Evolutionary conservation across 2,329 filamentous ascomycete species (phyloP), one percentile per base, ranked within the genome.

Genomic region (Cryphonectria nitschkei): DNA sequence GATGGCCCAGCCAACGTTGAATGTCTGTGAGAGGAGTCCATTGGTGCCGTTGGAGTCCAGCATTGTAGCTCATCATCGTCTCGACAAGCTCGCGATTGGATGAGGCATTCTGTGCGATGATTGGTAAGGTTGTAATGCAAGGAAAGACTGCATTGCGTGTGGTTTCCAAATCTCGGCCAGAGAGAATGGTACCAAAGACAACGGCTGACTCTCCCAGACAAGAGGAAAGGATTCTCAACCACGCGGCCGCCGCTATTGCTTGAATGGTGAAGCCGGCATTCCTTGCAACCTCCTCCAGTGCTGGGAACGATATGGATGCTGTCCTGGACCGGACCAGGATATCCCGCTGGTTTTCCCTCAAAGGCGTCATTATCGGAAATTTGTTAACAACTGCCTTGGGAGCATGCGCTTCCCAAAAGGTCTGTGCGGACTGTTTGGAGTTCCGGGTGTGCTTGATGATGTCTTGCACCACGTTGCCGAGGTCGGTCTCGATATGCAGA

Each of bases 141-240:
- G 95, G 95, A 67, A 98, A 93, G 0, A 88, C 85, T 5, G 87
- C 86, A 7, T 84, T 78, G 26, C 86, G 84, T 0, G 90, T 88
- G n/a, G 85, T 82, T 4, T 90, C 85, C 0, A 85, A 85, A 3
- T 86, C 89, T 46, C 94, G 85, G 0, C 94, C 94, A 11, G 95
- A 95, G 9, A 97, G 83, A 0, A 95, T 93, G 19, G 92, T 85
- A 0, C 95, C 95, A 78, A 96, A 97, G 0, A 91, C 90, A 0
- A 96, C 90, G 7, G 86, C 86, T 2, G 82, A 76, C 77, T 97
- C 94, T 1, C 94, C 94, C 19, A 90, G 86, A 76, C 97, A 97
- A 0, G 90, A 88, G 0, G 92, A 86, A 0, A 98, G 83, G 0
- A 98, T 77, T 9, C 89, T 85, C 2, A 91, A 86, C 95, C 95